phyloP scores from a whole-genome alignment of 768 basidiomycete species.

The Leccinellum luteum region DNA sequence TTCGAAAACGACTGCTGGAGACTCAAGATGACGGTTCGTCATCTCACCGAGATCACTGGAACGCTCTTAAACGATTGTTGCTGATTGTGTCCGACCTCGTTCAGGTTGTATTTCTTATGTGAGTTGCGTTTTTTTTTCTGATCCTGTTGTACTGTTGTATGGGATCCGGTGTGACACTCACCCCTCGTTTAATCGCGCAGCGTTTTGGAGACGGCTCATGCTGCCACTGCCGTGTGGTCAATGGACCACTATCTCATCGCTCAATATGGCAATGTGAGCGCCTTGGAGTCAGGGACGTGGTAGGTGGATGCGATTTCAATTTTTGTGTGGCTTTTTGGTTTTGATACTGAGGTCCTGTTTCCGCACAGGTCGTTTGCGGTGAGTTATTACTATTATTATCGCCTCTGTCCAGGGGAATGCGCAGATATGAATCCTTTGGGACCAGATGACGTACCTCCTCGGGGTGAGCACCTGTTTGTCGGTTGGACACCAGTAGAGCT shows the following conservation, averaged over 20 bases:
- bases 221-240: slow-evolving; percentile 18
- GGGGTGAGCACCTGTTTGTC: too few species aligned
- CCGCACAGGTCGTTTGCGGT: too few species aligned
- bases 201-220: slow-evolving; percentile 22
- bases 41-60: not conserved
- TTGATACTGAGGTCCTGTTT: too few species aligned
- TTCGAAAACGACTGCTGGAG: slow-evolving; percentile 17
- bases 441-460: too few species aligned
- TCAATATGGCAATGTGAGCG: slow-evolving; percentile 8
- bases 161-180: not conserved
- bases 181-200: slow-evolving; percentile 2
- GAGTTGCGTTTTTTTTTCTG: not conserved
- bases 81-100: not conserved
- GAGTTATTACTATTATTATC: too few species aligned
- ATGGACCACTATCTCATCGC: slow-evolving; percentile 25
- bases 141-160: not conserved
- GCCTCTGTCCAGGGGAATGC: too few species aligned
- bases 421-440: too few species aligned
- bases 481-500: too few species aligned
- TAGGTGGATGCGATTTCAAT: too few species aligned
- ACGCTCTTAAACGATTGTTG: too few species aligned
- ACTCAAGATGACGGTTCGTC: slow-evolving; percentile 24
- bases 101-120: slow-evolving; percentile 26
- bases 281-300: too few species aligned
- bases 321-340: too few species aligned